A percentile compares a stretch with the other conserved stretches of the same genome.
Evolutionary conservation across 1,284 basidiomycete species (phyloP).

Genomic region (Leccinum fuscescens): DNA sequence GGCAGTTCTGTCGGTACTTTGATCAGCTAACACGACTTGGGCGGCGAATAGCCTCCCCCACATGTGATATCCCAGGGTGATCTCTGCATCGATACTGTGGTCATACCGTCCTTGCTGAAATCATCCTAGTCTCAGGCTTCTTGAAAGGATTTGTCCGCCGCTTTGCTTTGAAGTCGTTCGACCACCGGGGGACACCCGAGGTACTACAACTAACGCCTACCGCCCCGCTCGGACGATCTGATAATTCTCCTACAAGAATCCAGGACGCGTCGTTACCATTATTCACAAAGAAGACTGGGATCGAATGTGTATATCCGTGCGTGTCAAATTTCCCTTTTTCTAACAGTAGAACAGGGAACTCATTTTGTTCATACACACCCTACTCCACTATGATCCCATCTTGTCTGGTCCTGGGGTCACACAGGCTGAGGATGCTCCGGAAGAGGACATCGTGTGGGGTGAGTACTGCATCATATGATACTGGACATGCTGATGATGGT

Average conservation of each 20-base stretch:
- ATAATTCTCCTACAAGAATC: constrained; percentile 44
- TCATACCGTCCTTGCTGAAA: background rate
- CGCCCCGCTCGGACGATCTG: background rate
- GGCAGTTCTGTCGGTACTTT: background rate
- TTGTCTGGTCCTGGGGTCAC: background rate
- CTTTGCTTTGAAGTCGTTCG: constrained; percentile 83
- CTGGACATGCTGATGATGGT: background rate
- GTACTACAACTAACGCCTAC: constrained; percentile 35
- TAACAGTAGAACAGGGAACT: background rate
- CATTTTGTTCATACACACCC: background rate
- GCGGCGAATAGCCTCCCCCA: constrained; percentile 61
- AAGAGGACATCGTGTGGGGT: constrained; percentile 85
- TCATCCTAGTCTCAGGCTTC: constrained; percentile 64
- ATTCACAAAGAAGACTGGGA: constrained; percentile 83
- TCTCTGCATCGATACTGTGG: background rate
- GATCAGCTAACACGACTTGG: constrained; percentile 2
- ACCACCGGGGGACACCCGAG: constrained; percentile 80
- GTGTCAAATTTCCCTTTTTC: constrained; percentile 16
- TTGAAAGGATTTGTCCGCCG: constrained; percentile 82
- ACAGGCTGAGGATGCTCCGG: constrained; percentile 62
- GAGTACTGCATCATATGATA: constrained; percentile 9
- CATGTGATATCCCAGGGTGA: constrained; percentile 60
- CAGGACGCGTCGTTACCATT: constrained; percentile 81
- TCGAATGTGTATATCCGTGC: constrained; percentile 57
- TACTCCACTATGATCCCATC: background rate